These are phyloP conservation scores for Fusarium musae DNA, from an alignment of 2,329 filamentous ascomycete genomes.

Conservation along the genomic window DNA sequence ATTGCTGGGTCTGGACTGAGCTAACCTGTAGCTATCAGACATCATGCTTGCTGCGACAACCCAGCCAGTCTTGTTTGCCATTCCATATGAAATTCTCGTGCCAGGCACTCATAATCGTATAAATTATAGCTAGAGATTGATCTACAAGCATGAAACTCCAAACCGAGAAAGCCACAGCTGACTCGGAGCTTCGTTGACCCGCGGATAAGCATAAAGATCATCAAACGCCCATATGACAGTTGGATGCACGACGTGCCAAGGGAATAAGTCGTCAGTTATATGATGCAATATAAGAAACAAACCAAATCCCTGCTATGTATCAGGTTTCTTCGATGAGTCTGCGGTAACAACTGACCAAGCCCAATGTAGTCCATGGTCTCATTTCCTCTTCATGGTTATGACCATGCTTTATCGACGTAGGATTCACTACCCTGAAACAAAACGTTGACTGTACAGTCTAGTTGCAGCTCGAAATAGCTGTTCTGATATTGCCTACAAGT, in stretches of 20 bases:
- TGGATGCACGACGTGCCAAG: not conserved
- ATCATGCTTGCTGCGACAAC: not conserved
- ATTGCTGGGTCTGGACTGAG: not conserved
- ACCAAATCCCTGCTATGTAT: not conserved
- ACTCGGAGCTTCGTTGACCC: not conserved
- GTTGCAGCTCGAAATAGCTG: no score
- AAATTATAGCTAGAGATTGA: not conserved
- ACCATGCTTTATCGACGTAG: not conserved
- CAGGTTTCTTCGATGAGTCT: no score
- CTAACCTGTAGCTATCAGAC: not conserved
- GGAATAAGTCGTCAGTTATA: not conserved
- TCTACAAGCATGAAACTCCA: not conserved
- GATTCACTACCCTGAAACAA: not conserved
- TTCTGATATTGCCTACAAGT: not conserved
- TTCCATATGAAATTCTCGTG: not conserved
- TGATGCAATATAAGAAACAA: not conserved
- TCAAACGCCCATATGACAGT: not conserved
- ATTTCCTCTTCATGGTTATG: not conserved
- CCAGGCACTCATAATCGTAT: not conserved
- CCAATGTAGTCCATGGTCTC: accelerated
- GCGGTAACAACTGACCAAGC: not conserved
- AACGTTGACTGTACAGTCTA: not conserved
- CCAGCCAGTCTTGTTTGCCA: not conserved
- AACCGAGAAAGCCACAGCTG: not conserved
- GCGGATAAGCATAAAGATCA: not conserved